Base-by-base conservation (phyloP, 208 protist genomes). In the Herpetomonas samuelpessoai region DNA sequence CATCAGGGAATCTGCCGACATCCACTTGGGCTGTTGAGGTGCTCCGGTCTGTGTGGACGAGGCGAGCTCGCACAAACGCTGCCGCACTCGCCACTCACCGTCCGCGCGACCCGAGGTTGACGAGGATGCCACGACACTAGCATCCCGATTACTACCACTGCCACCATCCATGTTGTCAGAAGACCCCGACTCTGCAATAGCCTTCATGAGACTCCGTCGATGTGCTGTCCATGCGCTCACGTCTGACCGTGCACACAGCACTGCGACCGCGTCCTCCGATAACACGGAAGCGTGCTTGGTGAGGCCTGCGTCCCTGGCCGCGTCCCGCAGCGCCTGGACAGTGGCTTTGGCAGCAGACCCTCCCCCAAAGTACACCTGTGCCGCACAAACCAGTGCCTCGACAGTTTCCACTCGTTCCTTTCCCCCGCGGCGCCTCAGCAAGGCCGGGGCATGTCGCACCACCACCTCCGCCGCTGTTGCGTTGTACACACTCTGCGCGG, bases 391-490 rank as follows among this genome's bases (percentile, higher is more conserved):
- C 10, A 48, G 18, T 19, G 4, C 10, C 16, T 6, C 10, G 10
- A 48, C 44, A 4, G 10, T 22, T 19, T 48, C 44, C 16, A 24
- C 16, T 10, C 35, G 35, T 14, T 6, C 27, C 2, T 6, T 49
- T 26, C 25, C 3, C 26, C 41, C 16, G 9, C 19, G 22, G 24
- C n/a, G 25, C 21, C 26, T 2, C 30, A 62, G 18, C 25, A 62
- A 27, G 9, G 35, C 26, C 25, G 57, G 57, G 9, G 22, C 18
- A 18, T n/a, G 14, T 12, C 54, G 44, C 28, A 44, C 4, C 3
- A 53, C 22, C 29, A 62, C n/a, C 38, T 52, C 16, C 18, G 21
- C 25, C 57, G 54, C 29, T 2, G 57, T 62, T 14, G 49, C 25
- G 47, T 54, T 62, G 46, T 27, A 54, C 27, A 16, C 27, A 3